Evolutionary conservation across 2,329 filamentous ascomycete genomes (phyloP).

Genomic region (Simplicillium aogashimaense): DNA sequence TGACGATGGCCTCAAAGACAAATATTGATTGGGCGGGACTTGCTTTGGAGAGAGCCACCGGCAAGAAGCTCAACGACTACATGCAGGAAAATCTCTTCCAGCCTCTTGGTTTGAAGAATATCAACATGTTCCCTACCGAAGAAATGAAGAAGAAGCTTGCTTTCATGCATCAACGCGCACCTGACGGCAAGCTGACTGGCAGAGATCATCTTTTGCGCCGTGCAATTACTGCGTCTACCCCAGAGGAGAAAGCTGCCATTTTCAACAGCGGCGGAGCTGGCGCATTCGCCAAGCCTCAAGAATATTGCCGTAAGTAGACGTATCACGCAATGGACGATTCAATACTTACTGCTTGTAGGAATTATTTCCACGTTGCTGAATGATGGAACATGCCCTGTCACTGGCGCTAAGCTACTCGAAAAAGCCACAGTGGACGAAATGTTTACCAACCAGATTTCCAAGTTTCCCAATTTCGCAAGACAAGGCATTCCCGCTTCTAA

Average conservation of each 20-base stretch:
- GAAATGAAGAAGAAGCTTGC: constrained; percentile 45
- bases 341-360: constrained; percentile 22
- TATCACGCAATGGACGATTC: constrained; percentile 1
- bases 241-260: constrained; percentile 29
- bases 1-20: constrained; percentile 21
- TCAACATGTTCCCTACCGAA: constrained; percentile 45
- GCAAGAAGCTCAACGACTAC: constrained; percentile 35
- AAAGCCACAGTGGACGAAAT: constrained; percentile 50
- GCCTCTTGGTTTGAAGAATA: constrained; percentile 35
- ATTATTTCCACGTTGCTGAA: constrained; percentile 55
- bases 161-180: constrained; percentile 42
- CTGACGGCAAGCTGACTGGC: constrained; percentile 27
- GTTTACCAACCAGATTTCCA: constrained; percentile 53
- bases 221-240: constrained; percentile 28
- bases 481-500: constrained; percentile 34
- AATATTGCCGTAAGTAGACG: constrained; percentile 43
- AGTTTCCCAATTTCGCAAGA: constrained; percentile 41
- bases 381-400: constrained; percentile 49
- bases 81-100: constrained; percentile 35
- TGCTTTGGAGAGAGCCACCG: constrained; percentile 33
- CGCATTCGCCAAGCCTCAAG: constrained; percentile 46
- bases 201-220: constrained; percentile 40
- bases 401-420: constrained; percentile 41
- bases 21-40: constrained; percentile 45
- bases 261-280: constrained; percentile 55